Evolutionary conservation across 2,329 filamentous ascomycete genomes (phyloP), one percentile per base, ranked within the genome.

Genomic region (Cadophora sp.): DNA sequence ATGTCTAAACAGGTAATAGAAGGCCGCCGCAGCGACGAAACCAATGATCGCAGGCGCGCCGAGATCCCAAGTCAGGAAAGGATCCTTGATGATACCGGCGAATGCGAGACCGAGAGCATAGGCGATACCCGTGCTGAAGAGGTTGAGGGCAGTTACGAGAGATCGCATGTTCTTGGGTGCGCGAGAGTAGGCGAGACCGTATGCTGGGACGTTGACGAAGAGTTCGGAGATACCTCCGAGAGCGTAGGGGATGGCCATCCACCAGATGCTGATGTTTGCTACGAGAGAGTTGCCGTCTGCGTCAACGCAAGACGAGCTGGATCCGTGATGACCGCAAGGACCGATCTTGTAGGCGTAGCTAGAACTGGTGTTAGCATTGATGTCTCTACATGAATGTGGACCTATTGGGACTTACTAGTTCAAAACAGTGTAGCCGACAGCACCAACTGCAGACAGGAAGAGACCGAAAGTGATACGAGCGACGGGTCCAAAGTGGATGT

Each of bases 401-500:
- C 4, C 5, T 27, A 6, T 24, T 3, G 5, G 7, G n/a, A 37
- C 56, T 59, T 43, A 59, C 77, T 88, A 79, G 71, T 87, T 86
- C 79, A 86, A 83, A 34, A 89, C 82, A 37, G 85, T 83, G 6
- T 86, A 83, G 26, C 82, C 84, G 64, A 85, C 77, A 82, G 87
- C 88, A 67, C 90, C 86, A 16, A 89, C 75, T 1, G 87, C 82
- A 31, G 86, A 89, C 66, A 92, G 82, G 72, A 88, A 77, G 82
- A 94, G 93, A 62, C 92, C 92, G 12, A 83, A 79, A 2, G 89
- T 84, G 79, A 94, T 93, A 78, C 90, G 89, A 81, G 89, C 92
- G 79, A 93, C 90, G 53, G 91, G 92, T 0, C 86, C 91, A 81
- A 93, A 92, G 65, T 83, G 82, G 76, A 93, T 84, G 53, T 86